Conservation (phyloP, 2,329 filamentous ascomycete species). For the Daldinia sp. region DNA sequence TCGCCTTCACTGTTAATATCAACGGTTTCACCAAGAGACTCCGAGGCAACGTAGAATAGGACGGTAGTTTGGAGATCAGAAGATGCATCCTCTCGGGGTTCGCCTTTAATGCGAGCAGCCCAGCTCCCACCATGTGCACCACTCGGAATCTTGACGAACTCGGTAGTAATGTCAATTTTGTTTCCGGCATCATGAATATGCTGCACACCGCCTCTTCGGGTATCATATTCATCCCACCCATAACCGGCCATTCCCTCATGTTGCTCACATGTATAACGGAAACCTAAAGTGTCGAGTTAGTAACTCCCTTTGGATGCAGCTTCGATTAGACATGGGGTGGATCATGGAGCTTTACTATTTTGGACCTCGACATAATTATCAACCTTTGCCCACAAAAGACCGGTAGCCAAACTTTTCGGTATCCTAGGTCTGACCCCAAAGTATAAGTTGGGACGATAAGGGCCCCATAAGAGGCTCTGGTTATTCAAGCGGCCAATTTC, state of each 20-base stretch:
- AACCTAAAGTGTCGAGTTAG: conserved; percentile 60
- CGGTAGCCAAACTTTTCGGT: conserved; percentile 81
- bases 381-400: conserved; percentile 87
- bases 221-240: conserved; percentile 97
- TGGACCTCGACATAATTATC: conserved; percentile 81
- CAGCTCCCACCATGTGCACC: conserved; percentile 88
- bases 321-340: background rate
- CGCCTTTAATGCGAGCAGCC: conserved; percentile 87
- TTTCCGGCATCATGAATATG: conserved; percentile 92
- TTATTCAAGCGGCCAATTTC: conserved; percentile 70
- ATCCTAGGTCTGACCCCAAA: conserved; percentile 88
- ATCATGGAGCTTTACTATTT: conserved; percentile 66
- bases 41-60: conserved; percentile 82
- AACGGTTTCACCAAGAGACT: conserved; percentile 73
- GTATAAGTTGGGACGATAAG: conserved; percentile 92
- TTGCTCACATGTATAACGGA: conserved; percentile 96
- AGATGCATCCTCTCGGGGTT: conserved; percentile 73
- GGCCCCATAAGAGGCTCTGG: conserved; percentile 91
- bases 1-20: conserved; percentile 64
- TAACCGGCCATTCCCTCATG: conserved; percentile 93
- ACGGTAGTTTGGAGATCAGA: conserved; percentile 76
- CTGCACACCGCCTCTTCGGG: conserved; percentile 84
- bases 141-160: conserved; percentile 91
- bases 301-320: background rate
- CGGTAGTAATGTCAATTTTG: conserved; percentile 87